These are phyloP conservation scores for Cichorium intybus DNA, from an alignment of 140 eudicot genomes.

Conservation along the genomic window DNA sequence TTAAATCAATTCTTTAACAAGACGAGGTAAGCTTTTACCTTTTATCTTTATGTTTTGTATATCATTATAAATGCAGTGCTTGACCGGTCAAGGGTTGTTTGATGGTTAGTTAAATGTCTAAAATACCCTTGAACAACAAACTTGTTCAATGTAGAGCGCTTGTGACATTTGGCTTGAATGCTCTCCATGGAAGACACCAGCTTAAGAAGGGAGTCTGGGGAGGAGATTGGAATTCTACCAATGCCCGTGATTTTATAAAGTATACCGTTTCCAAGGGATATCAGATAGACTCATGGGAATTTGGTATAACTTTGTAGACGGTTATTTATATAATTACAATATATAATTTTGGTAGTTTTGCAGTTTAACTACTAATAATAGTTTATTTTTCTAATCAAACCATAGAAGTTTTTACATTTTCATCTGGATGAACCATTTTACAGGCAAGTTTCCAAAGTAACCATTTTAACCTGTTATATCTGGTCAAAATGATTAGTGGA, in stretches of 20 bases:
- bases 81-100: not conserved
- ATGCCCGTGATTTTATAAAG: constrained; percentile 70
- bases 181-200: constrained; percentile 73
- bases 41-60: not conserved
- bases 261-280: constrained; percentile 86
- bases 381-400: too few species aligned
- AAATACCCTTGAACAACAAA: not conserved
- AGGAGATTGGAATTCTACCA: constrained; percentile 80
- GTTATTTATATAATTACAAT: not conserved
- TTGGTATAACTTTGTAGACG: constrained; percentile 48
- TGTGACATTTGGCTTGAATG: constrained; percentile 87
- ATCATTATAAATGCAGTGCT: not conserved
- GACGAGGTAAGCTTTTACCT: constrained; percentile 54
- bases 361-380: too few species aligned
- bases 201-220: constrained; percentile 47
- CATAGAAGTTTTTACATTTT: too few species aligned
- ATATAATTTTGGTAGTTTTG: too few species aligned
- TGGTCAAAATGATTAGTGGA: not conserved
- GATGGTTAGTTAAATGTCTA: not conserved
- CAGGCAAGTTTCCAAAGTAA: too few species aligned
- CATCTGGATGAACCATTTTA: too few species aligned
- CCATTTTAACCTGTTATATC: too few species aligned
- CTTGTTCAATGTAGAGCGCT: constrained; percentile 51
- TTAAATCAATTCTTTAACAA: constrained; percentile 58
- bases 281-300: constrained; percentile 88